phyloP scores from a whole-genome alignment of 352 stramenopile species.

The Pelagophyceae sp. region DNA sequence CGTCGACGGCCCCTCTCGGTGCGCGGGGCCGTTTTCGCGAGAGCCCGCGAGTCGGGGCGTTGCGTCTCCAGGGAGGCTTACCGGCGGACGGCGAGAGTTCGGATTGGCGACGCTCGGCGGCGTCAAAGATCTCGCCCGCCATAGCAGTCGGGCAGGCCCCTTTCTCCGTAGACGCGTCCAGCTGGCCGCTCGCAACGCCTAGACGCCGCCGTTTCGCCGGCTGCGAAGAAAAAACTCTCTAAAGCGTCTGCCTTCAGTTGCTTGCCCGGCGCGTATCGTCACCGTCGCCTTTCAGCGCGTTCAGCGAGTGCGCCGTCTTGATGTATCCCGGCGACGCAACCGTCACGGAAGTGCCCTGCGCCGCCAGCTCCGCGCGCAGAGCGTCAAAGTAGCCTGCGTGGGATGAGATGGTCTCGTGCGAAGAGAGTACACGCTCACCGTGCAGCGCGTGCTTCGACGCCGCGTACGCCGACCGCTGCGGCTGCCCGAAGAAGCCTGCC shows the following conservation, averaged over 20 bases:
- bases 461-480: conserved; percentile 51
- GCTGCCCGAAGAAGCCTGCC: conserved; percentile 47
- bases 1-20: no score
- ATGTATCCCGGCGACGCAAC: conserved; percentile 56
- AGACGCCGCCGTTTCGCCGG: no score
- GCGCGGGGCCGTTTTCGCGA: no score
- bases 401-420: no score
- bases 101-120: not conserved
- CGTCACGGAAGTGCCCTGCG: conserved; percentile 44
- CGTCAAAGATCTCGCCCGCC: not conserved
- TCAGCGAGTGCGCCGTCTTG: conserved; percentile 46
- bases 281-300: conserved; percentile 50
- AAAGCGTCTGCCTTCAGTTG: no score
- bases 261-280: no score
- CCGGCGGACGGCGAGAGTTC: conserved; percentile 9
- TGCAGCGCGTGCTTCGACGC: conserved; percentile 62
- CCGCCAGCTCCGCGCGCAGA: conserved; percentile 48
- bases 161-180: conserved; percentile 50
- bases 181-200: conserved; percentile 49
- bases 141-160: conserved; percentile 29
- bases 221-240: no score
- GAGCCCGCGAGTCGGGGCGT: no score
- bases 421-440: no score
- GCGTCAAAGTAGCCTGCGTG: conserved; percentile 48
- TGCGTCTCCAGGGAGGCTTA: no score